Percentiles rank a stretch among this genome's conserved stretches.
These are phyloP conservation scores for Debaryomyces psychrophilus DNA, from an alignment of 1,139 yeast genomes.

Conservation along the genomic window DNA sequence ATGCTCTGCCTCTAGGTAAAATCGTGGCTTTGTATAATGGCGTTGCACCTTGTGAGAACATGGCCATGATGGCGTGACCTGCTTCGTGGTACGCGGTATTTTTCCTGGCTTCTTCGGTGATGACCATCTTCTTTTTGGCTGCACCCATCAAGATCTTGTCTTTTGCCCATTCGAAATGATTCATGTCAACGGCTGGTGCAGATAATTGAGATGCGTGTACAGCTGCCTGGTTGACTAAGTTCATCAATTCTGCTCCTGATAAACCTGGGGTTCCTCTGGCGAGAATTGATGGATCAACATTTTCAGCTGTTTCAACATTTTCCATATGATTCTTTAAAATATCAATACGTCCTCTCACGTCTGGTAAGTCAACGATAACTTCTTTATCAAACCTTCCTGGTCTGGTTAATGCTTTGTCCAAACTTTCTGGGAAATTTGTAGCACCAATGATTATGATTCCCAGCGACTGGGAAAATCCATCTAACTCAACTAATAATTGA, in stretches of 20 bases:
- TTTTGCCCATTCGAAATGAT: conserved; percentile 98
- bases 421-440: conserved; percentile 94
- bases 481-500: conserved; percentile 92
- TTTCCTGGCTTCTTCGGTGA: conserved; percentile 90
- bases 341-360: conserved; percentile 94
- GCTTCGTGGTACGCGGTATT: conserved; percentile 99
- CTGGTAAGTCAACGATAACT: conserved; percentile 94
- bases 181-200: conserved; percentile 88
- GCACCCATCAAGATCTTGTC: conserved; percentile 98
- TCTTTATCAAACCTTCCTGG: conserved; percentile 98
- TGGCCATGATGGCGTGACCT: conserved; percentile 97
- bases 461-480: conserved; percentile 90
- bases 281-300: conserved; percentile 83
- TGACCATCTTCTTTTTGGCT: conserved; percentile 94
- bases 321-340: conserved; percentile 91
- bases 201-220: conserved; percentile 92
- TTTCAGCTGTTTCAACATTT: conserved; percentile 81
- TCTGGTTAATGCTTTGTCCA: conserved; percentile 95
- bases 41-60: conserved; percentile 94
- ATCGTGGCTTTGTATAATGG: conserved; percentile 96
- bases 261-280: conserved; percentile 98
- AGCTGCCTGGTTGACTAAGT: conserved; percentile 96
- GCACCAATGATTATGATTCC: conserved; percentile 98
- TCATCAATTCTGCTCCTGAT: conserved; percentile 96
- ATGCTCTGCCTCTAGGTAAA: conserved; percentile 93